Evolutionary conservation across 495 filamentous ascomycete genomes (phyloP).

Genomic region (Venustampulla echinocandica): DNA sequence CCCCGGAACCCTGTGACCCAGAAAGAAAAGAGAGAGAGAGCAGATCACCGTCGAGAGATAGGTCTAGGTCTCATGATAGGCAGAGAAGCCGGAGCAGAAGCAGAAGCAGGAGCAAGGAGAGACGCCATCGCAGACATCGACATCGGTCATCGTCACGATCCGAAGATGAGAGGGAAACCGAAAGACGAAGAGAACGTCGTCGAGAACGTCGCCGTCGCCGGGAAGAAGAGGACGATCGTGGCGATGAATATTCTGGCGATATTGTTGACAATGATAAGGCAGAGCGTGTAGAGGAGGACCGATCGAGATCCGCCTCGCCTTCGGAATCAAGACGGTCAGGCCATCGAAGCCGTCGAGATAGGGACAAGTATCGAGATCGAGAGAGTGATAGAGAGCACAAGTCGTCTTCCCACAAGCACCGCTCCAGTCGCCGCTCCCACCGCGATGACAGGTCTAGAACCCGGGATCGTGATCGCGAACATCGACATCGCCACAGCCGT

Average conservation of each 20-base stretch:
- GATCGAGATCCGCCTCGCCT: slow-evolving; percentile 20
- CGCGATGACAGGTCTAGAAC: slow-evolving; percentile 25
- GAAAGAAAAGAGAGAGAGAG: slow-evolving; percentile 14
- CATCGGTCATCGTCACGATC: slow-evolving; percentile 46
- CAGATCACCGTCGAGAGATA: slow-evolving; percentile 15
- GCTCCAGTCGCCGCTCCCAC: slow-evolving; percentile 16
- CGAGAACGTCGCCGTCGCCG: slow-evolving; percentile 23
- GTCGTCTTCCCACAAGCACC: slow-evolving; percentile 23
- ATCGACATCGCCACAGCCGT: slow-evolving; percentile 25
- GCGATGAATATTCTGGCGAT: slow-evolving; percentile 4
- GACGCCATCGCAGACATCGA: slow-evolving; percentile 45
- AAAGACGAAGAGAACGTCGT: slow-evolving; percentile 37
- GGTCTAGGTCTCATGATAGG: slow-evolving; percentile 29
- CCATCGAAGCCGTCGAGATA: slow-evolving; percentile 30
- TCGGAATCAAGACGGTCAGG: slow-evolving; percentile 18
- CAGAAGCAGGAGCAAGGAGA: slow-evolving; percentile 41
- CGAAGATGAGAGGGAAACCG: slow-evolving; percentile 40
- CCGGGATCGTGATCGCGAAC: slow-evolving; percentile 15
- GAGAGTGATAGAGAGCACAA: slow-evolving; percentile 28
- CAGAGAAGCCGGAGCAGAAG: slow-evolving; percentile 25
- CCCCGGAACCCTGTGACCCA: slow-evolving; percentile 13
- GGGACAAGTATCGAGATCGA: slow-evolving; percentile 36
- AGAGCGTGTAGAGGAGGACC: slow-evolving; percentile 6
- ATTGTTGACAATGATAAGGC: slow-evolving; percentile 7
- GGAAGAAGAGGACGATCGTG: slow-evolving; percentile 17